Evolutionary conservation across 2,329 filamentous ascomycete genomes (phyloP), one percentile per base, ranked within the genome.

Genomic region (Ophiostoma piceae): DNA sequence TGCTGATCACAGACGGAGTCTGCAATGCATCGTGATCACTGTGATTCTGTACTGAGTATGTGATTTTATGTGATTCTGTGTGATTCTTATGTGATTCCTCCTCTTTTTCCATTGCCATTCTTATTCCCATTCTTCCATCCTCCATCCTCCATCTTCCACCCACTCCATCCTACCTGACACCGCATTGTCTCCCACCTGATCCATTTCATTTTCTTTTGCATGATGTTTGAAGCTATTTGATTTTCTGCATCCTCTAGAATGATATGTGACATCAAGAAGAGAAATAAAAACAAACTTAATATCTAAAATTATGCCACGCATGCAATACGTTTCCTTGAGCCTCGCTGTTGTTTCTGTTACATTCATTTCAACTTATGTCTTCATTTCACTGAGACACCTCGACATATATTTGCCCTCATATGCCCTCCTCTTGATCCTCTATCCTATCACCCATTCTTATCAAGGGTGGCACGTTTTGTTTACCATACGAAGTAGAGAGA

Each of bases 201-300:
- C 43, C 43, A 47, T 47, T 47, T 47, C 43, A n/a, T 47, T 47
- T 47, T 47, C 43, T n/a, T 47, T n/a, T 47, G 43, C 43, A 47
- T 47, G 19, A n/a, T 47, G 43, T 47, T 47, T 47, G 43, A 47
- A 47, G 43, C 43, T 47, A 47, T 47, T n/a, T 47, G 43, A 47
- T 47, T 47, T 47, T 14, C 39, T 47, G 43, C 43, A n/a, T 47
- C 43, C 1, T 19, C 16, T 41, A 1, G 9, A 14, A 12, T 3
- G 12, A 41, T 41, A 41, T 41, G 12, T 12, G 39, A 41, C 3
- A 41, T 14, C 3, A 3, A 14, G 11, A 41, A 12, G 12, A 41
- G 12, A 41, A 41, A 41, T 41, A 41, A 14, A 14, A 41, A 41
- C 11, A 41, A 41, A 14, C 2, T 41, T 14, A 12, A 41, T 41